phyloP scores from a whole-genome alignment of 73 alveolate species.

The Effrenium voratum region DNA sequence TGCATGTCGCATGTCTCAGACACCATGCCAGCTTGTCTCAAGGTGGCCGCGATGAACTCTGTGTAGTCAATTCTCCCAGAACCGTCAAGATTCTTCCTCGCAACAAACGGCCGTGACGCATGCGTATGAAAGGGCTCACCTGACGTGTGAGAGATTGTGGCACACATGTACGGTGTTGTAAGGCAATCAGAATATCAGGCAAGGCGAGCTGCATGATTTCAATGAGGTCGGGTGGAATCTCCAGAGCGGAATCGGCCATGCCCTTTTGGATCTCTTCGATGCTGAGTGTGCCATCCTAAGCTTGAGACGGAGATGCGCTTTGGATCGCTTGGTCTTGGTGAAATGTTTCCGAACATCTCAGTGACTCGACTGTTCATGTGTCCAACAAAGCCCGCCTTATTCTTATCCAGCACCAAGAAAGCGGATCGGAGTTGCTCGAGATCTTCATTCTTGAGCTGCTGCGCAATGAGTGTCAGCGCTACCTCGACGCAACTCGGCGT shows the following conservation, averaged over 20 bases:
- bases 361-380: too few relatives aligned
- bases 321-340: too few relatives aligned
- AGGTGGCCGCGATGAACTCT: conserved; percentile 63
- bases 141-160: background rate
- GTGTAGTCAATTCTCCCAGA: conserved; percentile 30
- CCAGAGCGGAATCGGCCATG: background rate
- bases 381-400: too few relatives aligned
- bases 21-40: background rate
- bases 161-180: background rate
- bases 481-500: too few relatives aligned
- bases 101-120: too few relatives aligned
- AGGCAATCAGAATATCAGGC: too few relatives aligned
- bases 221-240: conserved; percentile 3
- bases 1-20: background rate
- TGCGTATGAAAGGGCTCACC: background rate
- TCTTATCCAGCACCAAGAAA: conserved; percentile 20
- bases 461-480: conserved; percentile 19
- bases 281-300: background rate
- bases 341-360: too few relatives aligned
- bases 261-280: conserved; percentile 14
- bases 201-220: too few relatives aligned
- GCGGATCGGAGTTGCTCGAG: conserved; percentile 5
- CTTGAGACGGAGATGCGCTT: too few relatives aligned
- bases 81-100: conserved; percentile 20
- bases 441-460: conserved; percentile 21